Base-by-base conservation (phyloP, 2,329 filamentous ascomycete species). In the Elsinoe batatas region DNA sequence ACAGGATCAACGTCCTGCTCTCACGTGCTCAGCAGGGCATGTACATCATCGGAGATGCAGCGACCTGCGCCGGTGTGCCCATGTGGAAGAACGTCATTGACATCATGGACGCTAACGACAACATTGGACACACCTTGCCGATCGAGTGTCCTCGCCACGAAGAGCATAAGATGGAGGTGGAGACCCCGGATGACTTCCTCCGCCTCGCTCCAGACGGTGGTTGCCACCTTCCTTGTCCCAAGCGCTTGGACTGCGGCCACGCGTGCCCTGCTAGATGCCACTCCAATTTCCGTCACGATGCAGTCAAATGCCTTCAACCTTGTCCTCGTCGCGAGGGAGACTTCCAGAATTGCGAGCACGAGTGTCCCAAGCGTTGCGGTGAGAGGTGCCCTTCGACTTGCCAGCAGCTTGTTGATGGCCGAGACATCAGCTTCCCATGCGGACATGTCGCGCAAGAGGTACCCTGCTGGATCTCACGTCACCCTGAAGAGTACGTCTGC, bases 1-100 rank as follows among this genome's bases (percentile, higher is more conserved):
- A 89, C 61, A 77, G 84, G 0, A 82, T 88, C 67, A 87, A 88
- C 57, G 83, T 88, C 0, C 71, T 87, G 0, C 70, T 88, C 0
- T 83, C 78, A 37, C 78, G 85, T 5, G 84, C 85, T 0, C 72
- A 81, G 60, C 79, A 88, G 60, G 84, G 85, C 0, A 81, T 89
- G 76, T 86, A 84, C 63, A 71, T 90, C 15, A 81, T 90, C 33
- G 84, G 85, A 1, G 84, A 88, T 61, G 64, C 80, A 2, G 51
- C 56, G 5, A 65, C 63, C 8, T 64, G 62, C 44, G 38, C 63
- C 0, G 67, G 73, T 17, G 74, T 87, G 0, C 64, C 68, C 0
- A 88, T 88, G 83, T 89, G 85, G 85, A 62, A 66, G 0, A 62
- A 79, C 0, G 80, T 88, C 0, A 65, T 83, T 7, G 57, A 68